Conservation (phyloP, 2,329 filamentous ascomycete species). For the Calonectria ilicicola region DNA sequence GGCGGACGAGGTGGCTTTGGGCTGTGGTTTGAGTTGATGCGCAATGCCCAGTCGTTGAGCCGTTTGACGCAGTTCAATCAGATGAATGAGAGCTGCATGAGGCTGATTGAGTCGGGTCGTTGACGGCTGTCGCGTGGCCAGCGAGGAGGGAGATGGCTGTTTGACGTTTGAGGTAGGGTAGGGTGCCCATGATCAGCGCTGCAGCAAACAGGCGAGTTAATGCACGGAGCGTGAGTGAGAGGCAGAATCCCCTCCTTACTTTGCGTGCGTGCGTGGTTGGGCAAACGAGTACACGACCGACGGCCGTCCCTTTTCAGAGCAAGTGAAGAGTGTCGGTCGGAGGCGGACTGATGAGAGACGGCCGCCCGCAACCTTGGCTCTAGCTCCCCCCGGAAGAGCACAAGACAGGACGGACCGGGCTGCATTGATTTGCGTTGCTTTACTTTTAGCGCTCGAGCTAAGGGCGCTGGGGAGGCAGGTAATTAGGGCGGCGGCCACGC, state of each 20-base stretch:
- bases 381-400: neutral
- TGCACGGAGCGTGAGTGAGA: neutral
- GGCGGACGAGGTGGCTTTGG: neutral
- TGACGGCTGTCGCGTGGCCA: neutral
- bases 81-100: neutral
- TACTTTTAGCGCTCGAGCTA: constrained; percentile 11
- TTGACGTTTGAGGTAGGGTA: neutral
- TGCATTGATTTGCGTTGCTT: constrained; percentile 12
- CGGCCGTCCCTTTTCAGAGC: neutral
- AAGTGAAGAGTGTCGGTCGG: neutral
- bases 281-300: neutral
- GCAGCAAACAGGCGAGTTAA: neutral
- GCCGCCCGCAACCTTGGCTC: neutral
- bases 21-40: constrained; percentile 11
- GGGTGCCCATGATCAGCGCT: neutral
- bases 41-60: constrained; percentile 6
- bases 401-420: constrained; percentile 4
- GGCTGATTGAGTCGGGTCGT: neutral
- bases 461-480: neutral
- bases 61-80: constrained; percentile 3
- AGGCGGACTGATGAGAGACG: neutral
- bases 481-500: neutral
- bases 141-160: neutral
- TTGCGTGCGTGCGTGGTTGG: neutral
- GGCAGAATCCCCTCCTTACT: neutral